Evolutionary conservation across 2,329 filamentous ascomycete species (phyloP).

Genomic region (Sclerotinia borealis): DNA sequence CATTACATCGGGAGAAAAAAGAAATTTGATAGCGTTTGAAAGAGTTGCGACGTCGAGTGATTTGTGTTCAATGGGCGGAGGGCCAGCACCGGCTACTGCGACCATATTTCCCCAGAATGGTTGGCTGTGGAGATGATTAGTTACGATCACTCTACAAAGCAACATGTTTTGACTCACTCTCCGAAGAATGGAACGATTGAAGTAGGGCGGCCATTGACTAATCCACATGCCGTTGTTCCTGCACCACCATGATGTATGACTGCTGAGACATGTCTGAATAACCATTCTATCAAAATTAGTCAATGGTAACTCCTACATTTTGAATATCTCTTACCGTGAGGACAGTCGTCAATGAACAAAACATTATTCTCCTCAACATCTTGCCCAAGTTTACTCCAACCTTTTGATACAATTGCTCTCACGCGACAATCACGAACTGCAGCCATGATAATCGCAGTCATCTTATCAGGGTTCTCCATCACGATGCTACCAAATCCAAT

Average conservation of each 20-base stretch:
- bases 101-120: slow-evolving; percentile 73
- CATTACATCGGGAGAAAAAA: slow-evolving; percentile 54
- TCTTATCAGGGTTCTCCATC: slow-evolving; percentile 60
- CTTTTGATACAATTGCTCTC: slow-evolving; percentile 65
- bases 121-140: slow-evolving; percentile 36
- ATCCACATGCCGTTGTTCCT: slow-evolving; percentile 58
- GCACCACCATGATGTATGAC: slow-evolving; percentile 6
- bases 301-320: too few species aligned
- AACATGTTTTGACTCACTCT: slow-evolving; percentile 37
- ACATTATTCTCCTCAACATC: slow-evolving; percentile 52
- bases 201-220: slow-evolving; percentile 64
- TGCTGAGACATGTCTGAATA: slow-evolving; percentile 56
- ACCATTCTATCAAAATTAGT: slow-evolving; percentile 45
- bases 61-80: slow-evolving; percentile 63
- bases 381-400: slow-evolving; percentile 65
- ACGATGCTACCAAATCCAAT: slow-evolving; percentile 74
- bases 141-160: not conserved
- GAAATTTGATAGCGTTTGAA: slow-evolving; percentile 61
- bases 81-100: slow-evolving; percentile 56
- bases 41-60: slow-evolving; percentile 56
- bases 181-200: slow-evolving; percentile 66
- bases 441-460: slow-evolving; percentile 65
- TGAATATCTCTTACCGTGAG: slow-evolving; percentile 43
- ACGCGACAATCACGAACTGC: slow-evolving; percentile 59
- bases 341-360: slow-evolving; percentile 66